These are phyloP conservation scores for Hypoxylon rubiginosum DNA, from an alignment of 2,329 filamentous ascomycete genomes.

Conservation along the genomic window DNA sequence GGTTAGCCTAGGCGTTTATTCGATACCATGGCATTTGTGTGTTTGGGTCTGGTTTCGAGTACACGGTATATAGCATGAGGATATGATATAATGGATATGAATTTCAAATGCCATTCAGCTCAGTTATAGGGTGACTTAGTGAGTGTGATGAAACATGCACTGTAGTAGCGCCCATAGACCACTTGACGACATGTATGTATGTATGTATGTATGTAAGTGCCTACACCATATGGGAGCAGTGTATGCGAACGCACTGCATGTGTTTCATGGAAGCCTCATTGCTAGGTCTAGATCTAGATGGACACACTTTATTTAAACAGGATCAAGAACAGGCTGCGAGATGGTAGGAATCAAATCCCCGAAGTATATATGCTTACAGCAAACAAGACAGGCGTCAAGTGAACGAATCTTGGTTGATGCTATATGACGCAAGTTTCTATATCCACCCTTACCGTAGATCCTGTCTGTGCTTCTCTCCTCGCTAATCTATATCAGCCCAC, in stretches of 20 bases:
- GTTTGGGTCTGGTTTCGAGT: conserved; percentile 17
- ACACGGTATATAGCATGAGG: conserved; percentile 22
- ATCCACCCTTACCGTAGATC: conserved; percentile 34
- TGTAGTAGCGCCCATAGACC: not conserved
- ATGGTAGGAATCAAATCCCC: not conserved
- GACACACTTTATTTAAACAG: conserved; percentile 2
- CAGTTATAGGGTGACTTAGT: conserved; percentile 1
- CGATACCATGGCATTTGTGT: conserved; percentile 39
- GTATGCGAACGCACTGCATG: not conserved
- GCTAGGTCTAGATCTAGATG: not conserved
- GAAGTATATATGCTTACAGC: not conserved
- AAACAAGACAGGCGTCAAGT: not conserved
- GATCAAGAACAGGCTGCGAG: conserved; percentile 15
- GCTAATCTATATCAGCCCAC: too few species aligned
- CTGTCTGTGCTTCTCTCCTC: conserved; percentile 31
- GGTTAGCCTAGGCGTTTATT: conserved; percentile 36
- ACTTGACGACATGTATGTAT: too few species aligned
- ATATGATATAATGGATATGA: conserved; percentile 30
- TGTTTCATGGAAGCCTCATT: not conserved
- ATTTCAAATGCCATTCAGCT: conserved; percentile 16
- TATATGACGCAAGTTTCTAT: conserved; percentile 35
- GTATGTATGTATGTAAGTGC: too few species aligned
- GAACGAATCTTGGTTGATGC: conserved; percentile 21
- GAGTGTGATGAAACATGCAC: not conserved
- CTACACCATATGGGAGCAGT: not conserved